phyloP scores from a whole-genome alignment of 306 rosid species.

The Castanopsis chinensis region DNA sequence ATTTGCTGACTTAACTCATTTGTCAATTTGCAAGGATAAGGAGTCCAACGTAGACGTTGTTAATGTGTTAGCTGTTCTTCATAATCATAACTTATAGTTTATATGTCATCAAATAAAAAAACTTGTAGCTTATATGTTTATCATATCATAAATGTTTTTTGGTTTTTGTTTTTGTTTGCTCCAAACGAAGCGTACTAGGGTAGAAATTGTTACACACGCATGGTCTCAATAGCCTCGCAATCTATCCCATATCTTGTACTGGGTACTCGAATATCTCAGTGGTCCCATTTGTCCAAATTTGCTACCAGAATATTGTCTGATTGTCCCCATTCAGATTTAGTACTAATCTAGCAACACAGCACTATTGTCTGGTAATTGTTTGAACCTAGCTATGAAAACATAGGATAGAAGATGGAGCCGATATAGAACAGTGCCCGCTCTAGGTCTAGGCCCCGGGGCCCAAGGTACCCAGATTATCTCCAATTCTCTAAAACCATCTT shows the following conservation, averaged over 20 bases:
- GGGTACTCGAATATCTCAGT: background rate
- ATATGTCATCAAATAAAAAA: background rate
- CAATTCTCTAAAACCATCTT: no score
- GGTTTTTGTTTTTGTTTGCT: background rate
- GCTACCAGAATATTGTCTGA: background rate
- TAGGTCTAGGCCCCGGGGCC: no score
- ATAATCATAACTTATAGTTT: background rate
- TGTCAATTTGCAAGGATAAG: constrained; percentile 31
- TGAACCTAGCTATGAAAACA: no score
- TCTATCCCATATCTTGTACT: background rate
- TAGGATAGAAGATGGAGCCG: background rate
- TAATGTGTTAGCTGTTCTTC: constrained; percentile 5
- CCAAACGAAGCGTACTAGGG: background rate
- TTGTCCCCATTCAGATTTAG: constrained; percentile 5
- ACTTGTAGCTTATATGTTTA: constrained; percentile 8
- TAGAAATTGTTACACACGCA: background rate
- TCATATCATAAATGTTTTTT: background rate
- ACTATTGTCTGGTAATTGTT: background rate
- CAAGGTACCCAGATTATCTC: no score
- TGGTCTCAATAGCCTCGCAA: background rate
- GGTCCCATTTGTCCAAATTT: constrained; percentile 3
- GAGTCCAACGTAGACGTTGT: constrained; percentile 18
- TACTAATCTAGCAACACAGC: background rate
- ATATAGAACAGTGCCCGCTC: no score
- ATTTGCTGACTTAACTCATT: constrained; percentile 16